Conservation (phyloP, 2,329 filamentous ascomycete genomes). For the Claviceps pusilla region DNA sequence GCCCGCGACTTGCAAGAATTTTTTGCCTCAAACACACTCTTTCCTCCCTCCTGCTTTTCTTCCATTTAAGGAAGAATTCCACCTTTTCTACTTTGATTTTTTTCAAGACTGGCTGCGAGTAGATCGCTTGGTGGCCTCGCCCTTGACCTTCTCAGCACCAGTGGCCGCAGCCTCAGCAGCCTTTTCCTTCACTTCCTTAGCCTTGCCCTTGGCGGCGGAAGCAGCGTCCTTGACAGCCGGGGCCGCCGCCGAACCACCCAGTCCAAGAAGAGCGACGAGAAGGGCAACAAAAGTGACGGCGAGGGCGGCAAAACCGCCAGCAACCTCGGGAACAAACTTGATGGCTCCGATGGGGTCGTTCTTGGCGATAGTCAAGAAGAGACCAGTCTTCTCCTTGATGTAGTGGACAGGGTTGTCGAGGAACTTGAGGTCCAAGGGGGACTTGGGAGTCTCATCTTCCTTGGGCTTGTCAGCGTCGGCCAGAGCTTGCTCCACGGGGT, state of each 20-base stretch:
- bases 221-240: constrained; percentile 62
- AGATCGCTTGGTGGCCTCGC: constrained; percentile 49
- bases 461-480: constrained; percentile 72
- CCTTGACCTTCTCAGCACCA: constrained; percentile 60
- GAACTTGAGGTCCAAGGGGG: constrained; percentile 70
- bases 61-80: neutral
- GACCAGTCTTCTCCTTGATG: constrained; percentile 81
- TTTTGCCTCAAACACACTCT: neutral
- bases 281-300: constrained; percentile 56
- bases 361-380: constrained; percentile 74
- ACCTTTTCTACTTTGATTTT: neutral
- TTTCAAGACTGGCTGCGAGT: constrained; percentile 40
- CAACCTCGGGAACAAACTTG: constrained; percentile 83
- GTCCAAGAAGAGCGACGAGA: constrained; percentile 49
- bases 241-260: constrained; percentile 51
- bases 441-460: constrained; percentile 46
- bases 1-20: neutral
- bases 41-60: neutral
- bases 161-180: constrained; percentile 41
- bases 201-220: constrained; percentile 50
- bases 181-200: constrained; percentile 57
- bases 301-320: constrained; percentile 60
- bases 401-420: constrained; percentile 76
- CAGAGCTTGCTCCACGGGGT: constrained; percentile 62
- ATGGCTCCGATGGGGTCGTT: constrained; percentile 70